Evolutionary conservation across 139 green algal species (phyloP), one percentile per base, ranked within the genome.

Genomic region (Limnomonas spitsbergensis): DNA sequence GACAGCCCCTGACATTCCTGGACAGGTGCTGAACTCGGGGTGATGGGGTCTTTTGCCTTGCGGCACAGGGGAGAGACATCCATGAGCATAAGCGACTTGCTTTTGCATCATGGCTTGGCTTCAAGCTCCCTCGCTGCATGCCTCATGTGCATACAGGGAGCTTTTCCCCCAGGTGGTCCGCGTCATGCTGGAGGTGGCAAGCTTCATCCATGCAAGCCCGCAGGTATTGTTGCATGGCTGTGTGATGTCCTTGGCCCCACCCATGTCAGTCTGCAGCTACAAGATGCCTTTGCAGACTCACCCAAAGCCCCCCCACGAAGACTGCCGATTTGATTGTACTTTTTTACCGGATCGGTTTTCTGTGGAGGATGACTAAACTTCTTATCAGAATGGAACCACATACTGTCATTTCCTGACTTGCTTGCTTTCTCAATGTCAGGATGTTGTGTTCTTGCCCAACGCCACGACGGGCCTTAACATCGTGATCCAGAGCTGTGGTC

Each of bases 381-480:
- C 47, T 61, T 61, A 61, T 29, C 47, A 61, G 20, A 14, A 61
- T 61, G 47, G 20, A 61, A 14, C 14, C 20, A 20, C 14, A 20
- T 29, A 61, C 20, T 72, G 27, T 72, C 29, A 20, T 7, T 36
- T 34, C 61, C 6, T 34, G 27, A 39, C 61, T 72, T 34, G 61
- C n/a, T n/a, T n/a, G n/a, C n/a, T n/a, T n/a, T n/a, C n/a, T n/a
- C n/a, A 14, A 53, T 75, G 37, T 0, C 80, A 89, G 71, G 88
- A 94, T 53, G 68, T 94, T 36, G 90, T 90, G 40, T 80, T 94
- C 32, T 35, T 94, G 40, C 87, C 90, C 68, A 94, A 94, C 66
- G 90, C 87, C 39, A 94, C 90, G 7, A 93, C 87, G 0, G 90
- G 87, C 3, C 82, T 94, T 2, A 92, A 92, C 68, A 82, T 82